Evolutionary conservation across 176 grass and related monocot genomes (phyloP), one percentile per base, ranked within the genome.

Genomic region (Hordeum marinum): DNA sequence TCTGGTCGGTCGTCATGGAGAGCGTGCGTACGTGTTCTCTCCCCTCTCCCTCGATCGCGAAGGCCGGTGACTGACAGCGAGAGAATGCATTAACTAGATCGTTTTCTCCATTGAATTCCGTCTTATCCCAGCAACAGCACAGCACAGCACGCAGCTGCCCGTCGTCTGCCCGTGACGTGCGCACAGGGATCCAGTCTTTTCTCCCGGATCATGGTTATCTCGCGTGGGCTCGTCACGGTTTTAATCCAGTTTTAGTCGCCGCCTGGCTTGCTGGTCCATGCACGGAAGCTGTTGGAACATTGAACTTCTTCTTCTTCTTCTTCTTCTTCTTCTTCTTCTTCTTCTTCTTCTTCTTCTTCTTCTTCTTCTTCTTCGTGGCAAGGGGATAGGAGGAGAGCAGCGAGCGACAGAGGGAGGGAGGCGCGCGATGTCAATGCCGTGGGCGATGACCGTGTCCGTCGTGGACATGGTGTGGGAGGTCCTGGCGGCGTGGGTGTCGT

Each of bases 401-500:
- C 20, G 18, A 55, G 52, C 3, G 41, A 11, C 6, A 43, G 41
- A 11, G 41, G 10, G 41, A 7, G 52, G 52, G 5, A 20, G 18
- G 52, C 7, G 18, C 6, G 18, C 26, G 31, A 95, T 90, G 91
- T 88, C 89, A n/a, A 87, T 98, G 91, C 87, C 85, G 15, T 95
- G 87, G 85, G 69, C 80, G 43, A 31, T 93, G 54, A 73, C 93
- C 18, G 80, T 92, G 32, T 83, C 90, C 63, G 69, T 93, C 15
- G 81, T 95, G 45, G 90, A 88, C 80, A 69, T 35, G 86, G 90
- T 98, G 31, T 88, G 87, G 89, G 80, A 67, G 68, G 74, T 83
- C 15, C 85, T 98, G 60, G 80, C 82, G 18, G 76, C 77, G 9
- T 98, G 95, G 95, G 84, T 95, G 46, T 88, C 89, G 7, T 59